Percentiles rank a stretch among this genome's conserved stretches.
These are phyloP conservation scores for Neurospora pannonica DNA, from an alignment of 495 filamentous ascomycete species.

Conservation along the genomic window DNA sequence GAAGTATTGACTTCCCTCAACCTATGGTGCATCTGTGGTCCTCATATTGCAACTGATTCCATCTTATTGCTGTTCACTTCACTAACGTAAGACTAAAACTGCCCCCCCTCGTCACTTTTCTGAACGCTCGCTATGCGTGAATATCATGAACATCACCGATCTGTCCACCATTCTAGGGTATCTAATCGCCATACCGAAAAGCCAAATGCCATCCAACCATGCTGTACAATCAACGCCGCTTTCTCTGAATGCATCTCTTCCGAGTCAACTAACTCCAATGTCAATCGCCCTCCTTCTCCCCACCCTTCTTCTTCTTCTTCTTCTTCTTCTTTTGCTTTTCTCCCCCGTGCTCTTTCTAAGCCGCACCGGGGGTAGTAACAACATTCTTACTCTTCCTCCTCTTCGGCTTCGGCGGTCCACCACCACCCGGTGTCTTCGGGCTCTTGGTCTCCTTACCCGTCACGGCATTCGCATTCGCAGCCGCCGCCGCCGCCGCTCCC, in stretches of 20 bases:
- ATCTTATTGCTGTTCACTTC: not conserved
- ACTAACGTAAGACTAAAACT: too few relatives aligned
- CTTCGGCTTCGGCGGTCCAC: conserved; percentile 39
- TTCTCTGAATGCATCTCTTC: not conserved
- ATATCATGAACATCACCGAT: not conserved
- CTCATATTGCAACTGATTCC: not conserved
- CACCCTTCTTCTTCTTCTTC: not conserved
- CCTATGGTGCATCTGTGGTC: not conserved
- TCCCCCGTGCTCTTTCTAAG: not conserved
- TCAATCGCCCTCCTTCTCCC: not conserved
- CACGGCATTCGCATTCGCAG: conserved; percentile 7
- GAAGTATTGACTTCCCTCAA: not conserved
- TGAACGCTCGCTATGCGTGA: not conserved
- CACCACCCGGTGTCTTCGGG: conserved; percentile 37
- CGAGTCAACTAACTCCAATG: not conserved
- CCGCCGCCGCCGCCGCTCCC: not conserved
- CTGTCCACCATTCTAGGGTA: not conserved
- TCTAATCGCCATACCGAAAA: not conserved
- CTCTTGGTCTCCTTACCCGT: conserved; percentile 38
- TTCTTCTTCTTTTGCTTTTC: not conserved
- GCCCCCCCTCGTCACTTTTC: too few relatives aligned
- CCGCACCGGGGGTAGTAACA: conserved; percentile 13
- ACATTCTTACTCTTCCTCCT: conserved; percentile 52
- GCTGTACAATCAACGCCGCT: not conserved
- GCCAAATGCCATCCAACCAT: not conserved